Conservation (phyloP, 2,329 filamentous ascomycete species). For the Fusarium decemcellulare region DNA sequence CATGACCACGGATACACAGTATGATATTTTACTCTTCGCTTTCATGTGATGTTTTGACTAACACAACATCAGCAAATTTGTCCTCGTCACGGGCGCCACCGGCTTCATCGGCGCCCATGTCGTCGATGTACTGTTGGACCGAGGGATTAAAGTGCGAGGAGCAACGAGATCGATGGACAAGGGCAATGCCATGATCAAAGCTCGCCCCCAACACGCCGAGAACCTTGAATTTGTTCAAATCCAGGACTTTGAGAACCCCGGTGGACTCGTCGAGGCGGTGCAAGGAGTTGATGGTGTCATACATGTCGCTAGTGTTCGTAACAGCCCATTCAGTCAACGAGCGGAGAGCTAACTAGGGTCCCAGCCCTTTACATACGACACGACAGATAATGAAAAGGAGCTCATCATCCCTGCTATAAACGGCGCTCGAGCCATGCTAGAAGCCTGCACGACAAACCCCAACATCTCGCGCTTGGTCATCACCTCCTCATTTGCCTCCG, state of each 20-base stretch:
- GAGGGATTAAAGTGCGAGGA: constrained; percentile 51
- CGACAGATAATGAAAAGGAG: constrained; percentile 60
- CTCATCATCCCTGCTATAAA: constrained; percentile 62
- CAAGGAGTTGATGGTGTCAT: constrained; percentile 60
- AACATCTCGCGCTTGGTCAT: constrained; percentile 60
- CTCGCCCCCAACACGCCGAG: constrained; percentile 51
- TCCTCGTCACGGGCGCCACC: constrained; percentile 45
- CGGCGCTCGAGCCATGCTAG: constrained; percentile 59
- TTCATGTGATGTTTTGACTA: not conserved
- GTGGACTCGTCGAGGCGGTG: constrained; percentile 55
- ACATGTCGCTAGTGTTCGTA: constrained; percentile 59
- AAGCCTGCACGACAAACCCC: constrained; percentile 45
- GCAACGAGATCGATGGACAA: constrained; percentile 49
- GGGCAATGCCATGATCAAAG: constrained; percentile 53
- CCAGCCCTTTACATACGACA: constrained; percentile 60
- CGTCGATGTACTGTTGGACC: constrained; percentile 49
- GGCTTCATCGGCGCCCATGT: constrained; percentile 54
- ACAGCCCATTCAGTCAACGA: accelerated
- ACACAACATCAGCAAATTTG: constrained; percentile 8
- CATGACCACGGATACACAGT: not conserved
- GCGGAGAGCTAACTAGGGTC: not conserved
- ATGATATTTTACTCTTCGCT: not conserved
- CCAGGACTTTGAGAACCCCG: constrained; percentile 56
- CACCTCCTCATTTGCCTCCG: constrained; percentile 78
- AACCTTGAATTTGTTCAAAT: constrained; percentile 60